Percentiles rank a stretch among this genome's conserved stretches.
These are phyloP conservation scores for Chondrostereum purpureum DNA, from an alignment of 1,284 basidiomycete species.

Conservation along the genomic window DNA sequence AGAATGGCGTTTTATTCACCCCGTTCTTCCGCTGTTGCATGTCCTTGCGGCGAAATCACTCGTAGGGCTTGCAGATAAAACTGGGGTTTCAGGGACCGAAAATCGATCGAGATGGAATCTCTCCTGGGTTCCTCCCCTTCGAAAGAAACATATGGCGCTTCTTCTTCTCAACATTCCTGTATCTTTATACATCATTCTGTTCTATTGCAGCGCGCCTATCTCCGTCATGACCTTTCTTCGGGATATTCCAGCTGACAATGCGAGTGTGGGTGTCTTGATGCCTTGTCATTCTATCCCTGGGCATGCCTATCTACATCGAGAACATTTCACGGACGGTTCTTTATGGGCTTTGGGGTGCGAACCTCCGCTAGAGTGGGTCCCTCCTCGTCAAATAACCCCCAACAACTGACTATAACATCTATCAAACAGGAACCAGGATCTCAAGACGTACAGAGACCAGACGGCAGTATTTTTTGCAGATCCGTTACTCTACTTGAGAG, in stretches of 20 bases:
- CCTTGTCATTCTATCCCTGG: constrained; percentile 99
- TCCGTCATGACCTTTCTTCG: constrained; percentile 63
- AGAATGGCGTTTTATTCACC: constrained; percentile 96
- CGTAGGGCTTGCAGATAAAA: constrained; percentile 29
- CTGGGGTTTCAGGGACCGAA: constrained; percentile 1
- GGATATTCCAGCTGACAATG: constrained; percentile 39
- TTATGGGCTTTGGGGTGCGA: constrained; percentile 89
- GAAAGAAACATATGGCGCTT: constrained; percentile 29
- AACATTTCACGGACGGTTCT: constrained; percentile 44
- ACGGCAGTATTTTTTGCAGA: constrained; percentile 78
- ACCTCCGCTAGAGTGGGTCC: constrained; percentile 71
- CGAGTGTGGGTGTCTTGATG: constrained; percentile 80
- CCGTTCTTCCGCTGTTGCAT: constrained; percentile 82
- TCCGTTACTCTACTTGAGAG: constrained; percentile 61
- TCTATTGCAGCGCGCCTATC: constrained; percentile 78
- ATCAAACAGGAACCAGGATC: constrained; percentile 39
- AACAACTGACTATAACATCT: constrained; percentile 5
- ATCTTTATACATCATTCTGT: constrained; percentile 60
- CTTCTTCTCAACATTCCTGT: constrained; percentile 52
- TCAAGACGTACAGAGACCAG: constrained; percentile 69
- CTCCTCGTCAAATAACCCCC: constrained; percentile 8
- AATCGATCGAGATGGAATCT: background rate
- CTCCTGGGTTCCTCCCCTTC: constrained; percentile 25
- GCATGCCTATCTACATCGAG: constrained; percentile 81
- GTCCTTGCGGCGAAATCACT: constrained; percentile 74